These are phyloP conservation scores for Sclerotinia nivalis DNA, from an alignment of 2,329 filamentous ascomycete species.

Conservation along the genomic window DNA sequence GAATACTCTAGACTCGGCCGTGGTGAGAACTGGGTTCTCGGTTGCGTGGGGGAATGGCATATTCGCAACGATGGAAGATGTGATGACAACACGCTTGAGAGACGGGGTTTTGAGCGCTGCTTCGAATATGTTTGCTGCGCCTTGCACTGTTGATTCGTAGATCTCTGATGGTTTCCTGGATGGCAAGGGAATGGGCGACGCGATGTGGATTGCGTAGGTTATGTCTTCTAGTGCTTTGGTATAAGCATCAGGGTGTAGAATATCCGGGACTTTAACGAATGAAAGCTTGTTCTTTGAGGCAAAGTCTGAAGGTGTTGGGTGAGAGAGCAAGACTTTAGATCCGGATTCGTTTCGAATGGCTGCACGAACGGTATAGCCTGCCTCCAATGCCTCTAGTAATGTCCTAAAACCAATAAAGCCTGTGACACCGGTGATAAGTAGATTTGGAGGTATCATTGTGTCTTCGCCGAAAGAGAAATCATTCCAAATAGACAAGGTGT, in stretches of 20 bases:
- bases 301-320: neutral
- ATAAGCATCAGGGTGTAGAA: neutral
- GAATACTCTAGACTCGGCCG: neutral
- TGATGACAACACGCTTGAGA: slow-evolving; percentile 6
- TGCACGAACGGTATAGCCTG: slow-evolving; percentile 1
- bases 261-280: slow-evolving; percentile 6
- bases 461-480: no score
- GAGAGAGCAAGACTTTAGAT: neutral
- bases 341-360: neutral
- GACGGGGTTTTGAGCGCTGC: neutral
- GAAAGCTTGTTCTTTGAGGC: neutral
- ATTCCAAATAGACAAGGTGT: no score
- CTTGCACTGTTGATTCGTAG: neutral
- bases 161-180: neutral
- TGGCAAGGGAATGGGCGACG: neutral
- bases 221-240: neutral
- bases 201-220: slow-evolving; percentile 2
- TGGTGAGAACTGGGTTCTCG: neutral
- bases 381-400: neutral
- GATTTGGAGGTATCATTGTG: neutral
- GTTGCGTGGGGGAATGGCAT: neutral
- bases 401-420: slow-evolving; percentile 8
- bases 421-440: slow-evolving; percentile 10
- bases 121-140: neutral
- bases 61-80: neutral